Evolutionary conservation across 2,329 filamentous ascomycete species (phyloP).

Genomic region (Pyrenophora tritici-repentis): DNA sequence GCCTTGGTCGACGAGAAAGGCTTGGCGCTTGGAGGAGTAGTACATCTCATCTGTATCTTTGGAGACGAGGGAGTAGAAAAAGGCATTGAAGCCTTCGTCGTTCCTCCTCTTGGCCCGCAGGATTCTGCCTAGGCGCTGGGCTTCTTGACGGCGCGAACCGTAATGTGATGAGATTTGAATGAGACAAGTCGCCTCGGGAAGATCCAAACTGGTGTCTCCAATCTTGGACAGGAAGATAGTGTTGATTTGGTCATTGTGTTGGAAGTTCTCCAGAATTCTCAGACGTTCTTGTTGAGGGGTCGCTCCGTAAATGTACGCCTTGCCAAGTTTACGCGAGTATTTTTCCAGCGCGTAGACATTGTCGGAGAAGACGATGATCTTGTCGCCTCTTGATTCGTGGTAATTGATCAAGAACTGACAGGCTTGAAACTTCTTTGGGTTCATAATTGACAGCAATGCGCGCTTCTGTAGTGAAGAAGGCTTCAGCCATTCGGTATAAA

Average conservation of each 20-base stretch:
- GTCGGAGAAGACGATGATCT: slow-evolving; percentile 97
- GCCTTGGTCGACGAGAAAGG: slow-evolving; percentile 95
- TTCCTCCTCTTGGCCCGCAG: slow-evolving; percentile 93
- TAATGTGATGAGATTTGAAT: slow-evolving; percentile 99
- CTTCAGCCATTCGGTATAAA: slow-evolving; percentile 90
- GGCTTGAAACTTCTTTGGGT: slow-evolving; percentile 94
- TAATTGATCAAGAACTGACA: slow-evolving; percentile 99
- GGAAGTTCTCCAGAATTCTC: slow-evolving; percentile 89
- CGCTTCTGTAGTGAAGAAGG: slow-evolving; percentile 66
- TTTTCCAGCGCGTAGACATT: slow-evolving; percentile 90
- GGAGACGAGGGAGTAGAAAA: slow-evolving; percentile 96
- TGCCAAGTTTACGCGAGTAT: slow-evolving; percentile 82
- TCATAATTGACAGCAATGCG: slow-evolving; percentile 88
- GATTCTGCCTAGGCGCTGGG: slow-evolving; percentile 89
- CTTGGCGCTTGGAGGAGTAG: slow-evolving; percentile 94
- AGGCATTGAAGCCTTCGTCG: slow-evolving; percentile 98
- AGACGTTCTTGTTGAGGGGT: slow-evolving; percentile 86
- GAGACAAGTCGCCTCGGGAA: slow-evolving; percentile 93
- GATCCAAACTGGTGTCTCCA: slow-evolving; percentile 94
- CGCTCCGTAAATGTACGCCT: slow-evolving; percentile 89
- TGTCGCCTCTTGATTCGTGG: slow-evolving; percentile 91
- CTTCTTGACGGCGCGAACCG: slow-evolving; percentile 94
- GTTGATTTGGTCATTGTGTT: slow-evolving; percentile 86
- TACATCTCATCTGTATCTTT: slow-evolving; percentile 99
- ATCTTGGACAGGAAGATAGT: slow-evolving; percentile 98